Conservation (phyloP, 2,329 filamentous ascomycete genomes). For the Trichoderma guizhouense region DNA sequence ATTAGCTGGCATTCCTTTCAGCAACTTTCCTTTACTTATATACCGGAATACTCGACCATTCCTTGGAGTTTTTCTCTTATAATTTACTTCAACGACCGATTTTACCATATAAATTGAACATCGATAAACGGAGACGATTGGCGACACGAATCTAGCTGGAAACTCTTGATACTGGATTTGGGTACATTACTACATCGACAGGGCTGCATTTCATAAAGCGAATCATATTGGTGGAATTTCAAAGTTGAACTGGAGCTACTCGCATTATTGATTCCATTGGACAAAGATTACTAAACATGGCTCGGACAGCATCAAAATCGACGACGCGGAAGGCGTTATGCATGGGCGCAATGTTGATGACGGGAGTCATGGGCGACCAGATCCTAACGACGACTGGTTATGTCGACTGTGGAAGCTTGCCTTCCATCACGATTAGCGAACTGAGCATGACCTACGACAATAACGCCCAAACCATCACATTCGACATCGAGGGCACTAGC, state of each 20-base stretch:
- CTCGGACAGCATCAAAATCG: constrained; percentile 30
- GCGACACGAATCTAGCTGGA: neutral
- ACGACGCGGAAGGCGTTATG: constrained; percentile 33
- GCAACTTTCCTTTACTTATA: neutral
- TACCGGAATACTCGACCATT: constrained; percentile 12
- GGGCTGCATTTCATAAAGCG: constrained; percentile 1
- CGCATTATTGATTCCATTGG: constrained; percentile 19
- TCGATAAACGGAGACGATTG: constrained; percentile 1
- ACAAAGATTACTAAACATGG: constrained; percentile 30
- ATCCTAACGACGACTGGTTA: constrained; percentile 80
- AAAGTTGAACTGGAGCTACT: constrained; percentile 21
- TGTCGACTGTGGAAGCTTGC: constrained; percentile 59
- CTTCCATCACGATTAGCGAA: constrained; percentile 64
- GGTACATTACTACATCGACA: neutral
- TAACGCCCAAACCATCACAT: constrained; percentile 66
- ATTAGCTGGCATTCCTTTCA: neutral
- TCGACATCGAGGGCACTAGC: constrained; percentile 80
- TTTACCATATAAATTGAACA: neutral
- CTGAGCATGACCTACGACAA: constrained; percentile 79
- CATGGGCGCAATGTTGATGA: constrained; percentile 36
- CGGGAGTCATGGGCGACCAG: constrained; percentile 59
- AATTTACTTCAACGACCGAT: neutral
- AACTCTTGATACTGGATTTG: constrained; percentile 11
- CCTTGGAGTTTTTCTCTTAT: constrained; percentile 14
- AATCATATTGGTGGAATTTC: neutral